phyloP scores from a whole-genome alignment of 2,329 filamentous ascomycete genomes.

The Ceratocystis papillata region DNA sequence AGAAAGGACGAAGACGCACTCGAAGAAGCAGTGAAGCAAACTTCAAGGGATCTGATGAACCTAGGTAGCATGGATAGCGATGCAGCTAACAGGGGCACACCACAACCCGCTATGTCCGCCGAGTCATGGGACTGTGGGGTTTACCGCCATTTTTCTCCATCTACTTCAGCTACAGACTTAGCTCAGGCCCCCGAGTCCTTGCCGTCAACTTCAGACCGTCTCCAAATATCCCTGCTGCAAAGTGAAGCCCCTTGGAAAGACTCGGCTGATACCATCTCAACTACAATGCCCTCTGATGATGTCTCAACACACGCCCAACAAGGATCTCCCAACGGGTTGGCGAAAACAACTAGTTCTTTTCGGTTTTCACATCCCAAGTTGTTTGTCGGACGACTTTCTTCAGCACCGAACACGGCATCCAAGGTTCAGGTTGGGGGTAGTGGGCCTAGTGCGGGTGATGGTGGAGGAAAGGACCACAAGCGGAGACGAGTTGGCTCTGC shows the following conservation, averaged over 20 bases:
- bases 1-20: neutral
- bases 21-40: slow-evolving; percentile 14
- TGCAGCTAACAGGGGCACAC: slow-evolving; percentile 12
- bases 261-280: neutral
- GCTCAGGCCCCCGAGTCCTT: neutral
- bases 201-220: neutral
- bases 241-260: neutral
- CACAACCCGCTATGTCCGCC: neutral
- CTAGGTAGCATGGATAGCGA: neutral
- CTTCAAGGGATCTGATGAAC: slow-evolving; percentile 2
- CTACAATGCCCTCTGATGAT: neutral
- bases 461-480: slow-evolving; percentile 7
- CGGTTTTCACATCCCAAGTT: slow-evolving; percentile 19
- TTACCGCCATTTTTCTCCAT: neutral
- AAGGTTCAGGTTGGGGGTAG: neutral
- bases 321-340: neutral
- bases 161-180: neutral
- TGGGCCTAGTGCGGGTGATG: neutral
- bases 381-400: slow-evolving; percentile 19
- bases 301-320: neutral
- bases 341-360: neutral
- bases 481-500: neutral
- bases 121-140: neutral
- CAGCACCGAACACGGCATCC: slow-evolving; percentile 1
- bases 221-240: neutral